Evolutionary conservation across 177 flowering plant genomes (phyloP).

Genomic region (Vitis hybrid): DNA sequence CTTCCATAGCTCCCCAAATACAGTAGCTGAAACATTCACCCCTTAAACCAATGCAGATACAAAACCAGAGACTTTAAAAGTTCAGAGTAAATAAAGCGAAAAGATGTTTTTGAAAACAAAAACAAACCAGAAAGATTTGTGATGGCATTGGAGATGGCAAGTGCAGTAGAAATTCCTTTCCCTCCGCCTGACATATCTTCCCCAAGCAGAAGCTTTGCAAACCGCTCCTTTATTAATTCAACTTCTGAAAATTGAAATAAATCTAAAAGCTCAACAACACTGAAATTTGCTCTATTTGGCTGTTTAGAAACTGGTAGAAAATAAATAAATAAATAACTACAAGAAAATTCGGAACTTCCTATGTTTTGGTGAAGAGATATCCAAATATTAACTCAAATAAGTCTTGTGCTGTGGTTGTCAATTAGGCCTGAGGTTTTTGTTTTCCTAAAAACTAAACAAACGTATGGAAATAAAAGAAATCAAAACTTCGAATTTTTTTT

Average conservation of each 20-base stretch:
- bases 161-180: constrained; percentile 74
- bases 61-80: background rate
- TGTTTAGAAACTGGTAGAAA: background rate
- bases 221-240: constrained; percentile 79
- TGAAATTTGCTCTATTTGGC: background rate
- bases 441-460: background rate
- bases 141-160: constrained; percentile 81
- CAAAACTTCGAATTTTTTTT: no score
- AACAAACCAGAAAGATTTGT: constrained; percentile 69
- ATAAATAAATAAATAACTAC: background rate
- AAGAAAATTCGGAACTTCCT: background rate
- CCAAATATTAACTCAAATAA: no score
- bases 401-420: background rate
- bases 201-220: constrained; percentile 76
- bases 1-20: constrained; percentile 83
- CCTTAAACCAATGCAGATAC: background rate
- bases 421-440: background rate
- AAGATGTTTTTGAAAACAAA: no score
- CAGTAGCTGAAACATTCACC: constrained; percentile 44
- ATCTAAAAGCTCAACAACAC: background rate
- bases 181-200: constrained; percentile 92
- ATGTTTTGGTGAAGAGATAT: no score
- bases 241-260: constrained; percentile 37
- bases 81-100: no score
- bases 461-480: no score